phyloP scores from a whole-genome alignment of 2,329 filamentous ascomycete genomes.

The Exophiala sp. region DNA sequence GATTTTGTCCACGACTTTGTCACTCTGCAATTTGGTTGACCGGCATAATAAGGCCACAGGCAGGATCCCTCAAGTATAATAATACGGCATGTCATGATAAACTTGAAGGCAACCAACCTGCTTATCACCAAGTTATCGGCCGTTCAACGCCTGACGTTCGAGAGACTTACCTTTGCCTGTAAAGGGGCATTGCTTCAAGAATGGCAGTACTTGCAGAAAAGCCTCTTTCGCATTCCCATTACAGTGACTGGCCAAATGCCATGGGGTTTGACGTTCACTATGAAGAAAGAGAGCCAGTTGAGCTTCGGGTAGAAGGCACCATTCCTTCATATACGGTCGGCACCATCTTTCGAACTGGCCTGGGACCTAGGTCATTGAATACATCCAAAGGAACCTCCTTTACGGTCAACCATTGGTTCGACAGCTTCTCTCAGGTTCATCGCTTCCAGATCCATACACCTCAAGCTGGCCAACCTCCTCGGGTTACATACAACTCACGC shows the following conservation, averaged over 20 bases:
- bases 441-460: conserved; percentile 61
- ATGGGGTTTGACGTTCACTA: conserved; percentile 61
- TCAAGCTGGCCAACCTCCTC: conserved; percentile 31
- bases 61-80: not conserved
- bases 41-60: not conserved
- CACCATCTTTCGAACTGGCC: conserved; percentile 67
- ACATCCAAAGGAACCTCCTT: conserved; percentile 54
- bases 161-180: not conserved
- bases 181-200: not conserved
- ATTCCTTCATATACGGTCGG: conserved; percentile 70
- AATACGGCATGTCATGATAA: conserved; percentile 1
- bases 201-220: not conserved
- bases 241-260: conserved; percentile 49
- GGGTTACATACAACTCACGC: conserved; percentile 65
- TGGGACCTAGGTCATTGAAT: conserved; percentile 59
- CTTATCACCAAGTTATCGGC: not conserved
- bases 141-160: not conserved
- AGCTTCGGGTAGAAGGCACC: conserved; percentile 56
- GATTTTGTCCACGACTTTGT: conserved; percentile 7
- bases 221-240: conserved; percentile 18
- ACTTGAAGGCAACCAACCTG: not conserved
- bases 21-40: not conserved
- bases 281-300: conserved; percentile 60
- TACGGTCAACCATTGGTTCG: conserved; percentile 70
- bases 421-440: conserved; percentile 62